A percentile compares a stretch with the other conserved stretches of the same genome.
These are phyloP conservation scores for Gorgonomyces haynaldii DNA, from an alignment of 192 early-diverging fungal genomes.

Conservation along the genomic window DNA sequence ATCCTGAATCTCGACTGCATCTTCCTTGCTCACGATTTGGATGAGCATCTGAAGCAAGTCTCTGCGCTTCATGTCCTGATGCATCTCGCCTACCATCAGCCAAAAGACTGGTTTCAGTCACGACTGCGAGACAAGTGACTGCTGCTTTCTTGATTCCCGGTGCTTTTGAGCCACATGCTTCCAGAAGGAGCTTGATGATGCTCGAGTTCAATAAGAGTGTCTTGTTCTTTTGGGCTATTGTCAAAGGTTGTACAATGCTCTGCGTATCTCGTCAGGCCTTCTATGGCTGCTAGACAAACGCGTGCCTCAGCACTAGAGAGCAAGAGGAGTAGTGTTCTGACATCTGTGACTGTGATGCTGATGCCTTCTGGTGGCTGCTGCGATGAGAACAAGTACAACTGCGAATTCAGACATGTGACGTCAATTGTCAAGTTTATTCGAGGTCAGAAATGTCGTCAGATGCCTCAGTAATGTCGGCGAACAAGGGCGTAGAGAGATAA, in stretches of 20 bases:
- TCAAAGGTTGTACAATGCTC: constrained; percentile 24
- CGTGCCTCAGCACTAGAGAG: constrained; percentile 28
- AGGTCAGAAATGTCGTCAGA: constrained; percentile 12
- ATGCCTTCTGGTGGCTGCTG: too few relatives aligned
- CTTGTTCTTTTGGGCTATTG: constrained; percentile 26
- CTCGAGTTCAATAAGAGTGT: constrained; percentile 24
- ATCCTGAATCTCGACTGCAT: constrained; percentile 39
- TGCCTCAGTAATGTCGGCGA: constrained; percentile 20
- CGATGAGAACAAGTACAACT: background rate
- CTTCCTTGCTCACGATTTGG: constrained; percentile 18
- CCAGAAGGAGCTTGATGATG: constrained; percentile 25
- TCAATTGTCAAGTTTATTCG: too few relatives aligned
- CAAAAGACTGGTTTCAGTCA: constrained; percentile 30
- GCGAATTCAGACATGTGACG: background rate
- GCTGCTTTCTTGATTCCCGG: constrained; percentile 30
- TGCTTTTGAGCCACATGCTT: constrained; percentile 24
- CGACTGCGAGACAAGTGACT: constrained; percentile 33
- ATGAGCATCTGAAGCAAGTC: constrained; percentile 33
- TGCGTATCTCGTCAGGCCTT: constrained; percentile 42
- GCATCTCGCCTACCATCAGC: constrained; percentile 24
- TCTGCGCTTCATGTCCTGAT: constrained; percentile 29
- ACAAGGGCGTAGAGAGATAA: constrained; percentile 22
- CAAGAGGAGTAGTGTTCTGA: constrained; percentile 36
- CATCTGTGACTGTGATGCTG: constrained; percentile 26
- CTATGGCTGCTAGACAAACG: constrained; percentile 26